Conservation (phyloP, 2,329 filamentous ascomycete species). For the Mycosphaerella sp. region DNA sequence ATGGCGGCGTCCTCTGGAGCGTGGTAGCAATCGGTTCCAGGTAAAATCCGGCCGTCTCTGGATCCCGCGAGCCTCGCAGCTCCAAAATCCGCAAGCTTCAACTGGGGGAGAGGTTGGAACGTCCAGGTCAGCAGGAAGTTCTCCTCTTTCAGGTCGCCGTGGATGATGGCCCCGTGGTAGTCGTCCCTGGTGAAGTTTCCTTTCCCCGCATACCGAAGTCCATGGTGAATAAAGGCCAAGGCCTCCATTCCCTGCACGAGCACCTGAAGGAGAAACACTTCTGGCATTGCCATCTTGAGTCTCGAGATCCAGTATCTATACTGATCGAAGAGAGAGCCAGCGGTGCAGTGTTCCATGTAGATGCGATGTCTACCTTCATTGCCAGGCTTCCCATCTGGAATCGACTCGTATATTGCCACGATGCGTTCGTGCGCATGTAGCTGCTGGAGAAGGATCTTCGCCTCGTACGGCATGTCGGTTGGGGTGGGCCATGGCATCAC, state of each 20-base stretch:
- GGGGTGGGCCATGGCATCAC: not conserved
- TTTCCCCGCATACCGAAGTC: conserved; percentile 9
- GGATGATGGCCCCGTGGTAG: conserved; percentile 10
- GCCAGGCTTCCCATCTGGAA: not conserved
- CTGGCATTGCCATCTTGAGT: conserved; percentile 7
- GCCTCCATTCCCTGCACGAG: conserved; percentile 15
- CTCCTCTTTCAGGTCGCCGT: conserved; percentile 20
- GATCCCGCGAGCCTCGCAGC: not conserved
- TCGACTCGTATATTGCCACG: not conserved
- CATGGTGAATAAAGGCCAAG: conserved; percentile 18
- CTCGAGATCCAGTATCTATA: conserved; percentile 1
- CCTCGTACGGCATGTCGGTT: not conserved
- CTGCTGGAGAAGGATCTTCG: not conserved
- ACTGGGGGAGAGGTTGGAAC: not conserved
- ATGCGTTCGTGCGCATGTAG: not conserved
- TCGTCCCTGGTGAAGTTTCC: conserved; percentile 7
- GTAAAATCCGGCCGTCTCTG: not conserved
- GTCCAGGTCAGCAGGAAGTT: conserved; percentile 18
- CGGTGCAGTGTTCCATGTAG: conserved; percentile 18
- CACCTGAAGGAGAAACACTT: conserved; percentile 18
- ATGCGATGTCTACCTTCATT: conserved; percentile 4
- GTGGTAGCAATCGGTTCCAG: not conserved
- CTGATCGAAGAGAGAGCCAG: conserved; percentile 13
- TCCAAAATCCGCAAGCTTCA: conserved; percentile 19
- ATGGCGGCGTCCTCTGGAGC: not conserved